A percentile compares a stretch with the other conserved stretches of the same genome.
Evolutionary conservation across 805 yeast species (phyloP).

Genomic region (Saturnispora diversa): DNA sequence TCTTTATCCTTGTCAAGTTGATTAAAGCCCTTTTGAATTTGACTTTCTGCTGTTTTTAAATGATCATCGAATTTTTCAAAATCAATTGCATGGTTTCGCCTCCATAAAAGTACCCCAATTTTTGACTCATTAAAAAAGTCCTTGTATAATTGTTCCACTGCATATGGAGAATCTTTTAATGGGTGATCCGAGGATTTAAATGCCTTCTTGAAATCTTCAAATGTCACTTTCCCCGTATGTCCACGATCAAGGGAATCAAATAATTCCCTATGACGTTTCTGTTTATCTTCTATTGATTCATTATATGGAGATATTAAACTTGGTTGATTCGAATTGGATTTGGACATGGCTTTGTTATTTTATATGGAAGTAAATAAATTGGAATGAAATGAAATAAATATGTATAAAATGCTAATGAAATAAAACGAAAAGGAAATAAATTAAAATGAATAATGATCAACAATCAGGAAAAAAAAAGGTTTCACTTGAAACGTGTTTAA

Average conservation of each 20-base stretch:
- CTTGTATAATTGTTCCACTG: slow-evolving; percentile 48
- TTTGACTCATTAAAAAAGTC: slow-evolving; percentile 32
- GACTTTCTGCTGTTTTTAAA: slow-evolving; percentile 58
- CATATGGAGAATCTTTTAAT: slow-evolving; percentile 48
- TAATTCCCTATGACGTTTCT: slow-evolving; percentile 32
- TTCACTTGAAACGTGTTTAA: no score
- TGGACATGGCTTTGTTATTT: background rate
- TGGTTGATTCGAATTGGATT: background rate
- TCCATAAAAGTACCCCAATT: slow-evolving; percentile 8
- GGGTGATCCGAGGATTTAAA: slow-evolving; percentile 51
- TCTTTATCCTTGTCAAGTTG: slow-evolving; percentile 65
- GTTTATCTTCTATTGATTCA: slow-evolving; percentile 20
- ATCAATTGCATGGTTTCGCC: slow-evolving; percentile 38
- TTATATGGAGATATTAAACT: background rate
- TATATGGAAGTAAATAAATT: no score
- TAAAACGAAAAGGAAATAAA: no score
- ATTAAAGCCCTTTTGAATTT: slow-evolving; percentile 59
- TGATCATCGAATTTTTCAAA: slow-evolving; percentile 61
- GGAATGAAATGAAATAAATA: no score
- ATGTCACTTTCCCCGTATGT: slow-evolving; percentile 41
- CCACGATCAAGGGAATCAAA: slow-evolving; percentile 39
- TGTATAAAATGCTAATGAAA: no score
- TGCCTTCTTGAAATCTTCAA: slow-evolving; percentile 41
- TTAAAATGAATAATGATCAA: no score
- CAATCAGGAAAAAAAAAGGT: no score